phyloP scores from a whole-genome alignment of 805 yeast species.

The Ogataea angusta region DNA sequence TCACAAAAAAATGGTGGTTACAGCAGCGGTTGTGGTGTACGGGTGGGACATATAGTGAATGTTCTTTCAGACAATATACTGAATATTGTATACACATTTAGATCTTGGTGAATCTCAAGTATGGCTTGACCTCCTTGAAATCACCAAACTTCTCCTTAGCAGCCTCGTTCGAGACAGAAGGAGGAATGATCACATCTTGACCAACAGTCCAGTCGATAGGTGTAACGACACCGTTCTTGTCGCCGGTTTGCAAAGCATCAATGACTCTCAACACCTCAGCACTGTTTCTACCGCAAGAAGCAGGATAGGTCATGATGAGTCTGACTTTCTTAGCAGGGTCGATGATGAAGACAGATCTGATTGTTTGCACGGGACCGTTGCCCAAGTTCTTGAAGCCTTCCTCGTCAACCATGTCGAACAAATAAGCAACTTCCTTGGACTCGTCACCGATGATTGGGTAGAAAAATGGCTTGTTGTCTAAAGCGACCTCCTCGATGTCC shows the following conservation, averaged over 20 bases:
- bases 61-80: neutral
- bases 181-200: constrained; percentile 90
- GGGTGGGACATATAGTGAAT: neutral
- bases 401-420: constrained; percentile 86
- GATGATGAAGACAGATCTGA: constrained; percentile 88
- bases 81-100: constrained; percentile 5
- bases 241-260: constrained; percentile 84
- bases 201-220: constrained; percentile 92
- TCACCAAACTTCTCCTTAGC: constrained; percentile 82
- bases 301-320: constrained; percentile 84
- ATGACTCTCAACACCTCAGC: constrained; percentile 87
- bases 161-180: constrained; percentile 73
- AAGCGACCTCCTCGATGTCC: constrained; percentile 82
- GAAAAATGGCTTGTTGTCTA: constrained; percentile 62
- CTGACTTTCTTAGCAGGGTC: constrained; percentile 90
- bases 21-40: neutral
- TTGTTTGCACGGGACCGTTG: constrained; percentile 77
- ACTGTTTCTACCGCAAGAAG: constrained; percentile 92
- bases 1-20: neutral
- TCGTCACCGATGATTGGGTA: constrained; percentile 93
- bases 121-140: constrained; percentile 84
- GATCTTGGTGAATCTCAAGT: constrained; percentile 67
- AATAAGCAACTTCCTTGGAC: constrained; percentile 77
- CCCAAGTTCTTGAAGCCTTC: constrained; percentile 72
- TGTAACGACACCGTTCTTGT: constrained; percentile 78